Conservation (phyloP, 805 yeast species). For the Wickerhamiella lipophila region DNA sequence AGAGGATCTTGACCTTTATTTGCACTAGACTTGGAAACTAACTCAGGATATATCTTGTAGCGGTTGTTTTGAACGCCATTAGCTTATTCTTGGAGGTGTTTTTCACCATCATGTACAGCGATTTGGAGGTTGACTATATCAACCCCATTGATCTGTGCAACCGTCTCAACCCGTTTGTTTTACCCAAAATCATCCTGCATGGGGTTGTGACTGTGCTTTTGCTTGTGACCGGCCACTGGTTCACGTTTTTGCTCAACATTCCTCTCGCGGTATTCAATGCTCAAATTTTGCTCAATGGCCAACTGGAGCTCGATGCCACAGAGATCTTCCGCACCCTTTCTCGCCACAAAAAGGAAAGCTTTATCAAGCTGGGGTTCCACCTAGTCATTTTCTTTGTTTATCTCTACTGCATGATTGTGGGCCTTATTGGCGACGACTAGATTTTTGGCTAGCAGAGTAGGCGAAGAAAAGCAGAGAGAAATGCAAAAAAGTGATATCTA, state of each 20-base stretch:
- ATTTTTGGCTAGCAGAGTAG: neutral
- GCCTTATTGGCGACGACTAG: conserved; percentile 58
- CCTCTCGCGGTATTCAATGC: conserved; percentile 77
- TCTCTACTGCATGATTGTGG: conserved; percentile 90
- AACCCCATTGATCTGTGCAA: conserved; percentile 94
- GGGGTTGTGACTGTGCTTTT: conserved; percentile 49
- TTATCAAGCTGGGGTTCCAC: conserved; percentile 81
- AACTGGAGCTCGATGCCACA: conserved; percentile 86
- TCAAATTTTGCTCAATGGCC: conserved; percentile 64
- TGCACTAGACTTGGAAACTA: conserved; percentile 3
- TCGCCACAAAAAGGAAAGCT: conserved; percentile 83
- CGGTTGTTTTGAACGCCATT: conserved; percentile 74
- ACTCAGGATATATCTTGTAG: conserved; percentile 30
- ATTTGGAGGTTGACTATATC: conserved; percentile 59
- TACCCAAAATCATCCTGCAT: conserved; percentile 83
- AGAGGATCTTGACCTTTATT: neutral
- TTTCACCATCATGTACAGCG: conserved; percentile 91
- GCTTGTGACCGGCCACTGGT: conserved; percentile 85
- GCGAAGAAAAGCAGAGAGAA: neutral
- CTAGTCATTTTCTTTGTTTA: conserved; percentile 87
- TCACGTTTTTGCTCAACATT: conserved; percentile 68
- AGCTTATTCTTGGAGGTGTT: conserved; percentile 86
- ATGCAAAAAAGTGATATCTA: no score
- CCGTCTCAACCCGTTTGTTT: conserved; percentile 69
- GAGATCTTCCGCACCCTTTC: conserved; percentile 91